These are phyloP conservation scores for Xylaria sp. DNA, from an alignment of 2,329 filamentous ascomycete species.

Conservation along the genomic window DNA sequence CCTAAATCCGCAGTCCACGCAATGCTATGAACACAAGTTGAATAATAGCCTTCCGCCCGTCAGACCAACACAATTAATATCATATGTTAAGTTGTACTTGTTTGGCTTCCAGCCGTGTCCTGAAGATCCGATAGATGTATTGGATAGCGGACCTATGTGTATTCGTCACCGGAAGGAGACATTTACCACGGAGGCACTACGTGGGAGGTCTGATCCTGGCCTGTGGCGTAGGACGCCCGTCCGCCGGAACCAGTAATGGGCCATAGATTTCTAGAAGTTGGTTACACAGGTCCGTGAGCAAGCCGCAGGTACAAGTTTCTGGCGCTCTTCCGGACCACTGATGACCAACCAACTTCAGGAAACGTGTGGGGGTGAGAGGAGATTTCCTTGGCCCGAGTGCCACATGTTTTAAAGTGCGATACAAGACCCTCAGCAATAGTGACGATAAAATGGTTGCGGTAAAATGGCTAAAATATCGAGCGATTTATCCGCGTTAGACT, in stretches of 20 bases:
- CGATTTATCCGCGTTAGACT: conserved; percentile 32
- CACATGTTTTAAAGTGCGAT: conserved; percentile 10
- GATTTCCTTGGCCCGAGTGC: conserved; percentile 16
- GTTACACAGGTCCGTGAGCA: conserved; percentile 15
- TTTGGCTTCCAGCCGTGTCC: conserved; percentile 1
- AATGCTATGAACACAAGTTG: conserved; percentile 10
- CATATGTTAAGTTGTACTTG: not conserved
- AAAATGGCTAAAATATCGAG: conserved; percentile 32
- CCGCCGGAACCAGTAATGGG: not conserved
- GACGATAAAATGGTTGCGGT: conserved; percentile 1
- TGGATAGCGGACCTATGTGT: conserved; percentile 20
- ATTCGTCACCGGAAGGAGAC: conserved; percentile 23
- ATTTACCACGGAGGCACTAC: conserved; percentile 12
- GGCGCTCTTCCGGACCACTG: conserved; percentile 23
- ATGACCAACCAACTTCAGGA: conserved; percentile 5
- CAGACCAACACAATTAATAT: conserved; percentile 5
- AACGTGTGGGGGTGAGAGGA: not conserved
- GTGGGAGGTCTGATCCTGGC: not conserved
- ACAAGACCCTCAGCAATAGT: not conserved
- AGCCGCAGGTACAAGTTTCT: conserved; percentile 27
- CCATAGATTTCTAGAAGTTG: conserved; percentile 1
- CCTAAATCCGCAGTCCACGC: not conserved
- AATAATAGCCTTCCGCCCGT: not conserved
- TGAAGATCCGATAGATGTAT: conserved; percentile 10
- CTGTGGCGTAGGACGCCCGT: conserved; percentile 6